These are phyloP conservation scores for Russula foetens DNA, from an alignment of 768 basidiomycete species.

Conservation along the genomic window DNA sequence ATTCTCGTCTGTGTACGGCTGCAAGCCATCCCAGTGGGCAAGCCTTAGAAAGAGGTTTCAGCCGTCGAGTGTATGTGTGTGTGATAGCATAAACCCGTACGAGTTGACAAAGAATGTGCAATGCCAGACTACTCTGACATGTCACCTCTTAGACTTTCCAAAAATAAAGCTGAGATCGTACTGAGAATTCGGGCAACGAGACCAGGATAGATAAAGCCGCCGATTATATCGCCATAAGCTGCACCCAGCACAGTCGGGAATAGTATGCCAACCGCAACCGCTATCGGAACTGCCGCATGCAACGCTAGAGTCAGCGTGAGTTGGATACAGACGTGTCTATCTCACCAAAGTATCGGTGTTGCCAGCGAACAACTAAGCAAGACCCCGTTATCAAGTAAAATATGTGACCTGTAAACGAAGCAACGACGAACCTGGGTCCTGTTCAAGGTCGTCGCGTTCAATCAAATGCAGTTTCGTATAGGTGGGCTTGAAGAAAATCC, in stretches of 20 bases:
- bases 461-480: slow-evolving; percentile 56
- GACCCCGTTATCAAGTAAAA: background rate
- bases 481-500: slow-evolving; percentile 74
- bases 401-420: background rate
- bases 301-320: background rate
- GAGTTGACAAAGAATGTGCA: slow-evolving; percentile 67
- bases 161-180: slow-evolving; percentile 26
- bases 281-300: slow-evolving; percentile 42
- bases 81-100: slow-evolving; percentile 30
- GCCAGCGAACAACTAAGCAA: slow-evolving; percentile 55
- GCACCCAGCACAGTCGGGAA: slow-evolving; percentile 48
- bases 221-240: slow-evolving; percentile 54
- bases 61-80: background rate
- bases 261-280: slow-evolving; percentile 50
- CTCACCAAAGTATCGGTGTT: slow-evolving; percentile 60
- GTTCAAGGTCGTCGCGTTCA: slow-evolving; percentile 59
- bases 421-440: slow-evolving; percentile 49
- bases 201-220: slow-evolving; percentile 65
- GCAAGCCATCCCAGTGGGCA: slow-evolving; percentile 76
- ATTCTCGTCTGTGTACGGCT: slow-evolving; percentile 75
- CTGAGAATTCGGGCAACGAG: slow-evolving; percentile 54
- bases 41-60: slow-evolving; percentile 32
- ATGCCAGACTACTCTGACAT: slow-evolving; percentile 50
- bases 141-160: background rate
- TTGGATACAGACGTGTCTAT: background rate